Base-by-base conservation (phyloP, 2,329 filamentous ascomycete genomes). In the Alternaria hordeiaustralica region DNA sequence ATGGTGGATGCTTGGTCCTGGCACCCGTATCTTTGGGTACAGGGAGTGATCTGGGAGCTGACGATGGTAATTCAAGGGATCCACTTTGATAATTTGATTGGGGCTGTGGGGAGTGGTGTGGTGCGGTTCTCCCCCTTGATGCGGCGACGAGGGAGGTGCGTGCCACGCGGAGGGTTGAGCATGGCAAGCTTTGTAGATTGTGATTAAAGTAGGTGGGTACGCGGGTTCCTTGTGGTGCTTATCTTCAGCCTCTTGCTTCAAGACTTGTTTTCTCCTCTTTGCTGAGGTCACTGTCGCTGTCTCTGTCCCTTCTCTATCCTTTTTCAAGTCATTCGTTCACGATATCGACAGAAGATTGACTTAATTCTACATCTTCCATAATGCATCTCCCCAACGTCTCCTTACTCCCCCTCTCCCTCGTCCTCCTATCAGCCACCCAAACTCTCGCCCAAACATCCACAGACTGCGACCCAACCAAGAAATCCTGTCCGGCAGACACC, bases 371-470 rank as follows among this genome's bases (percentile, higher is more conserved):
- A 36, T 12, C 13, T n/a, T 25, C n/a, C 20, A 53, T 53, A 41
- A 53, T 53, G 49, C 49, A 53, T 25, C 10, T 53, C 15, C 10
- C 30, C 13, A 36, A 5, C 4, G 5, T 36, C 49, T 13, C 49
- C 2, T 12, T 49, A 21, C 43, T 25, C 15, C 51, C 43, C 3
- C 44, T 20, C 18, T 49, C 20, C 5, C 44, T 60, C 13, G 5
- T 56, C 28, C 60, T 21, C 64, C 66, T 33, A n/a, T 28, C 55
- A 20, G 25, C 58, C 1, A 21, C 26, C 6, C 15, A 43, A 25
- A 56, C 70, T n/a, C 61, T 67, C 20, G 80, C 75, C 21, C 81
- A 83, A 64, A 83, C 81, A 44, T 79, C 74, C 56, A 81, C 80
- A 21, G 70, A 74, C 30, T 82, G 81, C 66, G 73, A 82, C 57